These are phyloP conservation scores for Aspergillus glaucus DNA, from an alignment of 2,329 filamentous ascomycete genomes.

Conservation along the genomic window DNA sequence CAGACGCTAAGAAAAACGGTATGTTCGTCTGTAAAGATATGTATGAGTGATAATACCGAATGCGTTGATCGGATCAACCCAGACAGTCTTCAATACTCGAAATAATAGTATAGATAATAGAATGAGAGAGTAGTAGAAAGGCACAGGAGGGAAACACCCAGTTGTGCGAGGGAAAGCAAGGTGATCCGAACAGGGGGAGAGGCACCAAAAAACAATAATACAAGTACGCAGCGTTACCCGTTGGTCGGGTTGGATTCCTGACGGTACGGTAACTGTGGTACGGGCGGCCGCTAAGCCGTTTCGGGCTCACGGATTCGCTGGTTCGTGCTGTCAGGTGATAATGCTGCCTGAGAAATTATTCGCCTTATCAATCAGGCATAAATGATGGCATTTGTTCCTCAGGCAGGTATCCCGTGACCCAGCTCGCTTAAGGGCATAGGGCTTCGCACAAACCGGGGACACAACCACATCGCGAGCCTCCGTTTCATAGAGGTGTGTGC, in stretches of 20 bases:
- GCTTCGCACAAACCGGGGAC: conserved; percentile 31
- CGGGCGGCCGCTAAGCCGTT: neutral
- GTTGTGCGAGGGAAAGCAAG: conserved; percentile 9
- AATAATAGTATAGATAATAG: conserved; percentile 8
- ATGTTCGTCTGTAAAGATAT: too few species aligned
- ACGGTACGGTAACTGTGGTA: neutral
- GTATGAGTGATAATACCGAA: too few species aligned
- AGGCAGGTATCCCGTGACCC: conserved; percentile 17
- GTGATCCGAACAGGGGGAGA: conserved; percentile 5
- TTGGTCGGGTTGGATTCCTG: neutral
- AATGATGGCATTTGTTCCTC: neutral
- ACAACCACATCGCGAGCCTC: conserved; percentile 28
- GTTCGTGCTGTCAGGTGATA: conserved; percentile 6
- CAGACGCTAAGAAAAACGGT: too few species aligned
- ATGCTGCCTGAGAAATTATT: conserved; percentile 9
- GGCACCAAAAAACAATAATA: conserved; percentile 1
- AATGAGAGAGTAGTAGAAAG: conserved; percentile 3
- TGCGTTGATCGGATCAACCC: too few species aligned
- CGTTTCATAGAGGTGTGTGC: conserved; percentile 22
- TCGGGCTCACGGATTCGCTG: conserved; percentile 3
- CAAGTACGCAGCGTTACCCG: conserved; percentile 3
- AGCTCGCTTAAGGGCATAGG: conserved; percentile 36
- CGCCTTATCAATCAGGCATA: too few species aligned
- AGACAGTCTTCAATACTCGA: too few species aligned
- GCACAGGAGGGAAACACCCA: conserved; percentile 4